Evolutionary conservation across 148 eudicot species (phyloP).

Genomic region (Rhododendron molle): DNA sequence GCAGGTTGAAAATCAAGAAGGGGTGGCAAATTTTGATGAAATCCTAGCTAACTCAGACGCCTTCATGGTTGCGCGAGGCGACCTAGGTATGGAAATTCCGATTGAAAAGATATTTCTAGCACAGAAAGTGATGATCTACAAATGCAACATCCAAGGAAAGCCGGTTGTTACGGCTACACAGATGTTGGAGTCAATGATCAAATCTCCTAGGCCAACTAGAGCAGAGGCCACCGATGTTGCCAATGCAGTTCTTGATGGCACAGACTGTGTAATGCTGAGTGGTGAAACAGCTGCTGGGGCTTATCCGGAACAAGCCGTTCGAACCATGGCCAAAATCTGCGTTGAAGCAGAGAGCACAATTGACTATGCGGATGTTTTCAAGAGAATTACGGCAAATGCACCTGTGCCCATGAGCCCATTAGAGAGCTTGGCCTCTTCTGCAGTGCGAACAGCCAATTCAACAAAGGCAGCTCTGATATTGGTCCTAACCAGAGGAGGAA

Average conservation of each 20-base stretch:
- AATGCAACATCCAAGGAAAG: slow-evolving; percentile 53
- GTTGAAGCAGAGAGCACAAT: slow-evolving; percentile 49
- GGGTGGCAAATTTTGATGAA: slow-evolving; percentile 52
- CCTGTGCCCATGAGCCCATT: slow-evolving; percentile 56
- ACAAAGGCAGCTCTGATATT: slow-evolving; percentile 37
- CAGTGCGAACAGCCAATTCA: slow-evolving; percentile 46
- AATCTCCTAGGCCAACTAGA: slow-evolving; percentile 52
- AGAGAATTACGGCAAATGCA: slow-evolving; percentile 36
- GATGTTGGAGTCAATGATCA: slow-evolving; percentile 56
- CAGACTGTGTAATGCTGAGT: slow-evolving; percentile 55
- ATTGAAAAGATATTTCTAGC: slow-evolving; percentile 51
- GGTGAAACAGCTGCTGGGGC: slow-evolving; percentile 61
- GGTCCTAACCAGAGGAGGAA: slow-evolving; percentile 49
- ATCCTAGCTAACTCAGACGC: slow-evolving; percentile 51
- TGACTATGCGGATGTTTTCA: slow-evolving; percentile 39
- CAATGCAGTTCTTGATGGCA: slow-evolving; percentile 54
- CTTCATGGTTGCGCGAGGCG: slow-evolving; percentile 54
- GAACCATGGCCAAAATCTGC: slow-evolving; percentile 50
- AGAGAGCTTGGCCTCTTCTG: slow-evolving; percentile 51
- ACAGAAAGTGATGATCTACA: slow-evolving; percentile 49
- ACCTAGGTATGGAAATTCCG: slow-evolving; percentile 53
- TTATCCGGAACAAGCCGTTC: slow-evolving; percentile 49
- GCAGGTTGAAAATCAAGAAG: slow-evolving; percentile 56
- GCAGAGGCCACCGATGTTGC: slow-evolving; percentile 58
- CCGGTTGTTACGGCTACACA: slow-evolving; percentile 55